A percentile compares a stretch with the other conserved stretches of the same genome.
Conservation (phyloP, 768 basidiomycete genomes). For the Mycena indigotica region DNA sequence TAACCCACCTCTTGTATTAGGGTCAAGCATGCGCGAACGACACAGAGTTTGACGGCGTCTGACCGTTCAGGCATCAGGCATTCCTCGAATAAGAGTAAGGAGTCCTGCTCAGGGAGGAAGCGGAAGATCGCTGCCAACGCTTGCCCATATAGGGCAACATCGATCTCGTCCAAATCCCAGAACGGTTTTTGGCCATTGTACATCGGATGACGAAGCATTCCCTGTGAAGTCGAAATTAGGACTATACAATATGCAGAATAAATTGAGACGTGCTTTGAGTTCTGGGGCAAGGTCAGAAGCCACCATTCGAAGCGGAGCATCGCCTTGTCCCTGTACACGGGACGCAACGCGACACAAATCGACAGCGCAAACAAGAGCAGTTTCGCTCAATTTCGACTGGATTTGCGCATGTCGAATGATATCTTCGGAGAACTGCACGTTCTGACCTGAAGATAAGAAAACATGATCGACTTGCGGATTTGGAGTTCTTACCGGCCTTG, state of each 20-base stretch:
- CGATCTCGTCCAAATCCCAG: conserved; percentile 76
- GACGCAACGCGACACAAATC: conserved; percentile 79
- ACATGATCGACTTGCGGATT: background rate
- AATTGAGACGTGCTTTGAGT: conserved; percentile 58
- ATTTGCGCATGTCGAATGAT: conserved; percentile 59
- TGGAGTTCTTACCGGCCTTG: conserved; percentile 23
- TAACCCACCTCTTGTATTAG: conserved; percentile 62
- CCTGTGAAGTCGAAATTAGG: conserved; percentile 21
- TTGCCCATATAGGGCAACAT: conserved; percentile 76
- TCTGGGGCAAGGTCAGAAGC: conserved; percentile 79
- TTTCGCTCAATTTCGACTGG: conserved; percentile 61
- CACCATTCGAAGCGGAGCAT: conserved; percentile 63
- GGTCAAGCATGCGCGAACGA: conserved; percentile 71
- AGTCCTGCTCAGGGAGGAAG: conserved; percentile 65
- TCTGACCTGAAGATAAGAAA: conserved; percentile 29
- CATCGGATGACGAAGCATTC: conserved; percentile 33
- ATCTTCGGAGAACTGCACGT: conserved; percentile 62
- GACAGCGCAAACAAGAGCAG: conserved; percentile 70
- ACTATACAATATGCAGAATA: background rate
- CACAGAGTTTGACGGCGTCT: conserved; percentile 79
- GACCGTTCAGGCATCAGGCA: conserved; percentile 79
- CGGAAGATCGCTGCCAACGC: conserved; percentile 73
- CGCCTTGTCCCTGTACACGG: conserved; percentile 50
- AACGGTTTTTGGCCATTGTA: conserved; percentile 57
- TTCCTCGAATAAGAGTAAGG: conserved; percentile 57